A percentile compares a stretch with the other conserved stretches of the same genome.
These are phyloP conservation scores for Gynandropsis gynandra DNA, from an alignment of 345 rosid genomes.

Conservation along the genomic window DNA sequence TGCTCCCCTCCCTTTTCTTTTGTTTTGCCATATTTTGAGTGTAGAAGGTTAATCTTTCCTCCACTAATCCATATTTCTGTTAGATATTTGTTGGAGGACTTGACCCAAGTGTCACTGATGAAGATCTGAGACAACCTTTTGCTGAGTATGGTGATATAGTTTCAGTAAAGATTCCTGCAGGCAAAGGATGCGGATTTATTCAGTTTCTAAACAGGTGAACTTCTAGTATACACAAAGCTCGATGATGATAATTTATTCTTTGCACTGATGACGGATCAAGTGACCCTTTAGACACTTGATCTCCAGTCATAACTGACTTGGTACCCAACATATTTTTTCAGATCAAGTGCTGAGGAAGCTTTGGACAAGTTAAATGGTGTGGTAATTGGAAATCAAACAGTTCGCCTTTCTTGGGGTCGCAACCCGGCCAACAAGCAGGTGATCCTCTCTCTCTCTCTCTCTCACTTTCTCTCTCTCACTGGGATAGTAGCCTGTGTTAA, in stretches of 20 bases:
- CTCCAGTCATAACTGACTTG: not conserved
- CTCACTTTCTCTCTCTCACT: not conserved
- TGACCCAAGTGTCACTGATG: slow-evolving; percentile 77
- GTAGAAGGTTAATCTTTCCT: slow-evolving; percentile 8
- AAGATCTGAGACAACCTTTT: slow-evolving; percentile 80
- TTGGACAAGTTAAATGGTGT: slow-evolving; percentile 63
- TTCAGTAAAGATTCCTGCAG: slow-evolving; percentile 81
- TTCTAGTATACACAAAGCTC: not conserved
- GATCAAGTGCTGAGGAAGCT: slow-evolving; percentile 88
- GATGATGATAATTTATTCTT: not conserved
- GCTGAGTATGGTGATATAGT: slow-evolving; percentile 78
- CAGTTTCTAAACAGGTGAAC: slow-evolving; percentile 77
- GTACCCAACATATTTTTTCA: slow-evolving; percentile 21
- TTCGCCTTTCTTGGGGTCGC: slow-evolving; percentile 86
- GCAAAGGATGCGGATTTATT: slow-evolving; percentile 94
- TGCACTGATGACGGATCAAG: not conserved
- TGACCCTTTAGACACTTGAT: not conserved
- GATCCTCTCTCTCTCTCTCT: not conserved
- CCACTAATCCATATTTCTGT: slow-evolving; percentile 22
- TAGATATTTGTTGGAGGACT: slow-evolving; percentile 99
- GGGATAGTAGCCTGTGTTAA: too few species aligned
- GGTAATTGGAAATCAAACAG: slow-evolving; percentile 58
- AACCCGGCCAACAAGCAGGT: slow-evolving; percentile 80
- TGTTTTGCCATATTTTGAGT: slow-evolving; percentile 16
- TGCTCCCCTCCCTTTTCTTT: slow-evolving; percentile 7